Base-by-base conservation (phyloP, 345 rosid species). In the Jatropha curcas region DNA sequence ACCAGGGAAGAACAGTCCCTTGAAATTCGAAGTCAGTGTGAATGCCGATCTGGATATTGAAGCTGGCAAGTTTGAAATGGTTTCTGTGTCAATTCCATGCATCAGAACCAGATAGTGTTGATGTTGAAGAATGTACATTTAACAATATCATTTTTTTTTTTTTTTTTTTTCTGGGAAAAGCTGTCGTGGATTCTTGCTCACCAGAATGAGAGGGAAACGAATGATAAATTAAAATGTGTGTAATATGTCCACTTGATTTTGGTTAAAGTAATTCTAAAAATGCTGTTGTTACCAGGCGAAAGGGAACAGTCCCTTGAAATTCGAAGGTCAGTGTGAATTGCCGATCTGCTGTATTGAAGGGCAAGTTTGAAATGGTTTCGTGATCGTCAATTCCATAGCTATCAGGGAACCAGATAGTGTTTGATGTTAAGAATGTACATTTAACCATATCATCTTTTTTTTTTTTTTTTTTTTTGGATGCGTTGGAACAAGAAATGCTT, bases 281-380 rank as follows among this genome's bases (percentile, higher is more conserved):
- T 66, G 77, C 50, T 86, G 66, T 56, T 84, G 39, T 78, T 70
- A 43, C 83, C 66, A 65, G 83, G 80, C 46, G 80, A 74, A n/a
- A n/a, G n/a, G n/a, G 70, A 85, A 85, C 57, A 82, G 88, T 39
- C 83, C 85, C 9, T 61, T 86, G 72, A 81, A 77, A 68, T 86
- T 86, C 46, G 76, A 80, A 63, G n/a, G 85, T 80, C 37, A 48
- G 67, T 60, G 75, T 84, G 35, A 81, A 82, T n/a, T 72, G 51
- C 79, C 45, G 33, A 58, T 48, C 57, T 83, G 30, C n/a, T 84
- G 80, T 61, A 74, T 41, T 34, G 86, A 82, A 58, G 60, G 80
- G 84, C 50, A 77, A 72, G 73, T 80, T 75, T 62, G 88, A 82
- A 65, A 73, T 85, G 83, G 74, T 76, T 22, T 71, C 84, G 62